Base-by-base conservation (phyloP, 2,329 filamentous ascomycete species). In the Sporothrix variecibatus region DNA sequence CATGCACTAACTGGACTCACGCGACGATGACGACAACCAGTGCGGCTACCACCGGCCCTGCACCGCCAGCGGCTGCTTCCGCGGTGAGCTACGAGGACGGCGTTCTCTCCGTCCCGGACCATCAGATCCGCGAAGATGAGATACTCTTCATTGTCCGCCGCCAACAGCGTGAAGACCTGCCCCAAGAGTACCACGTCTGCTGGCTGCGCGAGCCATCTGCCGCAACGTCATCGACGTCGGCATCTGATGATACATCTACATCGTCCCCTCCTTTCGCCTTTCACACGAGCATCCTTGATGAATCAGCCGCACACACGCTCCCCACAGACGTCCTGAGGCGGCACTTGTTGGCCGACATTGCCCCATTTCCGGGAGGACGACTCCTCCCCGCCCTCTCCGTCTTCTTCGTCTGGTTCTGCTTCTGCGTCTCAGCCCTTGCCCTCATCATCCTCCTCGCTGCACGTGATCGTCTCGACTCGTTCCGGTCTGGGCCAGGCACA, bases 391-490 rank as follows among this genome's bases (percentile, higher is more conserved):
- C 38, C 38, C 5, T 56, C 51, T 26, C 72, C 75, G 1, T 49
- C 43, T 49, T 49, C 40, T 43, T 5, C 9, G 40, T 43, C 40
- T 43, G 6, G 5, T 15, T 7, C 12, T 31, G 5, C 28, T 34
- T 34, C 53, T 28, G 9, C 26, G 12, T 58, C 53, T 5, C 9
- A 28, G 23, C 60, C 71, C 4, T 68, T 49, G 4, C 26, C 34
- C 23, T 43, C 28, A 20, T 73, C 76, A 15, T 76, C 81, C 28
- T 79, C 78, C n/a, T 75, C 81, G 15, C 80, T 91, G n/a, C 87
- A 93, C 77, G 84, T 94, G 23, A 80, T 95, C 28, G 85, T 94
- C 23, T 94, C 92, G 0, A 90, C 87, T 0, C 84, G 84, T 26
- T 93, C 93, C 0, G 93, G 93, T 17, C 87, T 87, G 0, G 87